Evolutionary conservation across 2,329 filamentous ascomycete species (phyloP).

Genomic region (Penicillium sp.): DNA sequence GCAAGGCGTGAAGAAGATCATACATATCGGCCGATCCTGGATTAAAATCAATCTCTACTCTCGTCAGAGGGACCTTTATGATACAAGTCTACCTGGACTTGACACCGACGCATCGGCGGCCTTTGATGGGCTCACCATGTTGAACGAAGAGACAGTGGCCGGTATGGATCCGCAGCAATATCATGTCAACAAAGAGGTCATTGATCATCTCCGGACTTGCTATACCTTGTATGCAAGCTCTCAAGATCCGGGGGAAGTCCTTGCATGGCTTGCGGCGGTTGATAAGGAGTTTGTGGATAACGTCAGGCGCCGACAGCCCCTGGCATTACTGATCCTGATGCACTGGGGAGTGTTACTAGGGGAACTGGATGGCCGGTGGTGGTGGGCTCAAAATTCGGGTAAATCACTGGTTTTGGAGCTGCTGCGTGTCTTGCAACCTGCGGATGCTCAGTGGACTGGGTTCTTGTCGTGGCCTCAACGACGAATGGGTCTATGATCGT

Average conservation of each 20-base stretch:
- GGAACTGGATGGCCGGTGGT: slow-evolving; percentile 39
- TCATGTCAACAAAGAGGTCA: slow-evolving; percentile 39
- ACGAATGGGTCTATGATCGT: slow-evolving; percentile 36
- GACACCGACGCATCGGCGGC: slow-evolving; percentile 38
- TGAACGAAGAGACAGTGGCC: slow-evolving; percentile 40
- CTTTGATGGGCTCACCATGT: slow-evolving; percentile 34
- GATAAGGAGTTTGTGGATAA: slow-evolving; percentile 43
- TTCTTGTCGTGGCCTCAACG: slow-evolving; percentile 40
- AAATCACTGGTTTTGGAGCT: slow-evolving; percentile 39
- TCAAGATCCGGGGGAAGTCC: slow-evolving; percentile 39
- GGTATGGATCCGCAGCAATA: slow-evolving; percentile 36
- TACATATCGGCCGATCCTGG: slow-evolving; percentile 39
- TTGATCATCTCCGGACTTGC: slow-evolving; percentile 38
- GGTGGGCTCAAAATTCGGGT: slow-evolving; percentile 46
- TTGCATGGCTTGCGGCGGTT: slow-evolving; percentile 43
- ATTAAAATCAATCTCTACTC: slow-evolving; percentile 62
- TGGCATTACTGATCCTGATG: slow-evolving; percentile 43
- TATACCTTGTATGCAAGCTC: slow-evolving; percentile 35
- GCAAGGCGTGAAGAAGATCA: slow-evolving; percentile 45
- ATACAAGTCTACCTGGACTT: slow-evolving; percentile 36
- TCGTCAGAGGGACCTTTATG: slow-evolving; percentile 53
- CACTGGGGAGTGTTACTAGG: slow-evolving; percentile 46
- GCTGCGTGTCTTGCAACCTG: slow-evolving; percentile 28
- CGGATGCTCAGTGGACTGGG: slow-evolving; percentile 34
- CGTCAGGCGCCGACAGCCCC: slow-evolving; percentile 37